These are phyloP conservation scores for Phytophthora cryptogea DNA, from an alignment of 352 stramenopile species.

Conservation along the genomic window DNA sequence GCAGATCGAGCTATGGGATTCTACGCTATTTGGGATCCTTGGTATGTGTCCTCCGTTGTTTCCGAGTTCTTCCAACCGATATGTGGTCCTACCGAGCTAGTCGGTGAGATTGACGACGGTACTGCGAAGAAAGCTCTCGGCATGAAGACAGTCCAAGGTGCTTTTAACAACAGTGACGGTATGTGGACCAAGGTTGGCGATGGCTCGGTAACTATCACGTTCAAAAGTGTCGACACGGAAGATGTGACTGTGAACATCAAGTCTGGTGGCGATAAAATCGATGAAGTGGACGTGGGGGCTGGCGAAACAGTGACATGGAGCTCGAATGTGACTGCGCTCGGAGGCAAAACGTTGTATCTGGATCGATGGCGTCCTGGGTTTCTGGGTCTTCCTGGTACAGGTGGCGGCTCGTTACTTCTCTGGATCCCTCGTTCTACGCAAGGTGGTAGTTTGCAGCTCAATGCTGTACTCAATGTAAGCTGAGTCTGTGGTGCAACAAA, in stretches of 20 bases:
- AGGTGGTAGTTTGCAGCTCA: slow-evolving; percentile 32
- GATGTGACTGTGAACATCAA: slow-evolving; percentile 47
- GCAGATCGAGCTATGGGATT: slow-evolving; percentile 44
- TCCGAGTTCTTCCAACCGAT: slow-evolving; percentile 54
- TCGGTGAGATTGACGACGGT: slow-evolving; percentile 53
- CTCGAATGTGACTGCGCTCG: slow-evolving; percentile 26
- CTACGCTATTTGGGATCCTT: slow-evolving; percentile 49
- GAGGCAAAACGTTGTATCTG: slow-evolving; percentile 46
- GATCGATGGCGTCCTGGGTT: slow-evolving; percentile 46
- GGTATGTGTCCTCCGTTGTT: slow-evolving; percentile 46
- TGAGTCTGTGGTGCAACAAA: neutral
- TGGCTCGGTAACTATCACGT: slow-evolving; percentile 38
- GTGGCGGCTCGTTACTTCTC: slow-evolving; percentile 39
- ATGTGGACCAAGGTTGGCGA: slow-evolving; percentile 39
- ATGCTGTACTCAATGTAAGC: slow-evolving; percentile 26
- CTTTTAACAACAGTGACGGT: slow-evolving; percentile 45
- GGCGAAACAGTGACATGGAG: slow-evolving; percentile 32
- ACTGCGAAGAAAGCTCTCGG: slow-evolving; percentile 44
- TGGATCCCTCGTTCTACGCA: slow-evolving; percentile 38
- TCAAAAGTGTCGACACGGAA: slow-evolving; percentile 40
- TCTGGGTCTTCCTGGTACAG: slow-evolving; percentile 31
- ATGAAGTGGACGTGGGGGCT: slow-evolving; percentile 32
- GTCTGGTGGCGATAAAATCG: slow-evolving; percentile 37
- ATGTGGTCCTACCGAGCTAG: slow-evolving; percentile 44
- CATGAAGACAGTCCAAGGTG: slow-evolving; percentile 39